Conservation (phyloP, 2,329 filamentous ascomycete genomes). For the Claviceps sp. region DNA sequence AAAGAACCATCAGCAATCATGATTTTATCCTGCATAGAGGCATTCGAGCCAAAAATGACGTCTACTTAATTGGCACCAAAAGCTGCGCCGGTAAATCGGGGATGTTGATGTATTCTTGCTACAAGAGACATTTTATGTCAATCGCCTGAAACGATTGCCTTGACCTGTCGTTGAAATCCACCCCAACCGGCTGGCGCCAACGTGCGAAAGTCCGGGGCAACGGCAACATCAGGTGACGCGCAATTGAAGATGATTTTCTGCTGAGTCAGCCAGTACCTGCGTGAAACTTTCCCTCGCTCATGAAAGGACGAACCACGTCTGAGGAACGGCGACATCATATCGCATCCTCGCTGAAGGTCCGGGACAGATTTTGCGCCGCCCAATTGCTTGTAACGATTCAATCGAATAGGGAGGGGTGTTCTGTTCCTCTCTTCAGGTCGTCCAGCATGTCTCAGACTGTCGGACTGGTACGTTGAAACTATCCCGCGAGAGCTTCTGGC, state of each 20-base stretch:
- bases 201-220: not conserved
- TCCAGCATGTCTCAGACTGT: constrained; percentile 63
- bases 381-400: not conserved
- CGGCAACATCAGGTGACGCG: constrained; percentile 1
- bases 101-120: constrained; percentile 16
- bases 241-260: not conserved
- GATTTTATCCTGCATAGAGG: constrained; percentile 11
- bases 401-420: constrained; percentile 6
- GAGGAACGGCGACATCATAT: not conserved
- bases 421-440: constrained; percentile 8
- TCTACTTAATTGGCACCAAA: constrained; percentile 7
- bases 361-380: not conserved
- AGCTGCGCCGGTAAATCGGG: constrained; percentile 15
- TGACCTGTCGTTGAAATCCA: constrained; percentile 22
- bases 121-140: constrained; percentile 14
- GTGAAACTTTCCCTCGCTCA: not conserved
- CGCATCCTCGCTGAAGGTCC: not conserved
- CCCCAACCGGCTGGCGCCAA: not conserved
- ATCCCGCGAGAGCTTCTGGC: not conserved
- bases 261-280: constrained; percentile 2
- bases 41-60: not conserved
- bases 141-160: not conserved
- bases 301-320: not conserved
- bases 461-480: constrained; percentile 46
- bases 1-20: constrained; percentile 34